Evolutionary conservation across 768 basidiomycete genomes (phyloP).

Genomic region (Punctularia strigosozonata): DNA sequence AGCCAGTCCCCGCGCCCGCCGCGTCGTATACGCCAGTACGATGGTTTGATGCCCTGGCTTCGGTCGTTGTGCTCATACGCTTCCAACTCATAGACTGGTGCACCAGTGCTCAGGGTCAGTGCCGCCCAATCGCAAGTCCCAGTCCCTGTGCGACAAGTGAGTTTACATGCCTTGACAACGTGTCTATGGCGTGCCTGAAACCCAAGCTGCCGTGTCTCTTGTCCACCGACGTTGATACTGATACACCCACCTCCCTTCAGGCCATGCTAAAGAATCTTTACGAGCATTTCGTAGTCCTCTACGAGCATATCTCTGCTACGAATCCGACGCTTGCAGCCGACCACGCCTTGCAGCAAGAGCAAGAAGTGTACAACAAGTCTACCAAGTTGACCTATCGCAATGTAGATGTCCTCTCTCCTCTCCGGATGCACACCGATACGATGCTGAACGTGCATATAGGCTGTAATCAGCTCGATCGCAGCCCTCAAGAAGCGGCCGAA

Average conservation of each 20-base stretch:
- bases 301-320: slow-evolving; percentile 38
- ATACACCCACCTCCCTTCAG: slow-evolving; percentile 20
- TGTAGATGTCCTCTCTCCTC: slow-evolving; percentile 28
- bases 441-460: slow-evolving; percentile 20
- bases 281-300: slow-evolving; percentile 61
- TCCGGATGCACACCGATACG: slow-evolving; percentile 3
- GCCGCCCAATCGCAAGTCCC: slow-evolving; percentile 63
- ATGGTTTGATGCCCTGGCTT: no score
- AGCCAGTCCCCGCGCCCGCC: slow-evolving; percentile 31
- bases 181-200: no score
- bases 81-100: slow-evolving; percentile 32
- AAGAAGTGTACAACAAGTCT: slow-evolving; percentile 63
- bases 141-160: slow-evolving; percentile 62
- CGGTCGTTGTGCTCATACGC: not conserved
- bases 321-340: slow-evolving; percentile 58
- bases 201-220: no score
- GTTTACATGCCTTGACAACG: slow-evolving; percentile 9
- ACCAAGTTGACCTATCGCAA: slow-evolving; percentile 77
- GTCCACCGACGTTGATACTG: not conserved
- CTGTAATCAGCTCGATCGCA: slow-evolving; percentile 39
- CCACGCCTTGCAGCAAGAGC: slow-evolving; percentile 75
- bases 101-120: slow-evolving; percentile 53
- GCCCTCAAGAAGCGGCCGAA: slow-evolving; percentile 37
- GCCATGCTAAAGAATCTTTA: slow-evolving; percentile 66
- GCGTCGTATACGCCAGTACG: slow-evolving; percentile 21